A percentile compares a stretch with the other conserved stretches of the same genome.
Evolutionary conservation across 2,329 filamentous ascomycete species (phyloP).

Genomic region (Diplodia intermedia): DNA sequence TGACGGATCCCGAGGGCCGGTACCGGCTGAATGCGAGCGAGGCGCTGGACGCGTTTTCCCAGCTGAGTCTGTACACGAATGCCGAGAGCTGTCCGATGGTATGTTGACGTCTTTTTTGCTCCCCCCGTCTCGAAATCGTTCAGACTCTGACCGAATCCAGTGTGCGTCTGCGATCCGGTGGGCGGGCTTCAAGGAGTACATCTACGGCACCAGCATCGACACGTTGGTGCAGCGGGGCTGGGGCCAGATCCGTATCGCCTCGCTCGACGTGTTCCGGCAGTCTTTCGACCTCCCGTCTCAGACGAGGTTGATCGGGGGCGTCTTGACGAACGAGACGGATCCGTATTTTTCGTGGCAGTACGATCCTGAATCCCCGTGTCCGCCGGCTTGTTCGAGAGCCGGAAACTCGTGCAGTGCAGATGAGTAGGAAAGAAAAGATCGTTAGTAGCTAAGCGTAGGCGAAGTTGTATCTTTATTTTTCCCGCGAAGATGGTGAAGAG

Average conservation of each 20-base stretch:
- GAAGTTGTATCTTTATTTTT: no score
- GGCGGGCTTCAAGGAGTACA: conserved; percentile 62
- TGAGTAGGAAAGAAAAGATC: not conserved
- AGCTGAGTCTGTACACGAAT: conserved; percentile 63
- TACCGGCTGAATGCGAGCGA: conserved; percentile 54
- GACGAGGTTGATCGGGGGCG: conserved; percentile 53
- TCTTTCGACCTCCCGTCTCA: conserved; percentile 47
- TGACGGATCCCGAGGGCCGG: conserved; percentile 55
- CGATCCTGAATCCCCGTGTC: conserved; percentile 48
- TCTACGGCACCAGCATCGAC: conserved; percentile 61
- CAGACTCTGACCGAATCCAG: not conserved
- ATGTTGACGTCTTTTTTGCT: conserved; percentile 24
- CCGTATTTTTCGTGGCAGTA: conserved; percentile 63
- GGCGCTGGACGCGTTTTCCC: conserved; percentile 54
- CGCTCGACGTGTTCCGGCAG: conserved; percentile 56
- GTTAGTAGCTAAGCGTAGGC: no score
- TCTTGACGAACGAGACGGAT: conserved; percentile 63
- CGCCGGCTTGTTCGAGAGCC: conserved; percentile 42
- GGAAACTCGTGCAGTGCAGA: not conserved
- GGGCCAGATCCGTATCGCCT: conserved; percentile 58
- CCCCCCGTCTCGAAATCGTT: no score
- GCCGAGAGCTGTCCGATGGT: conserved; percentile 64
- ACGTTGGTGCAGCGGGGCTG: conserved; percentile 57
- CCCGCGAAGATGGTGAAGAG: no score
- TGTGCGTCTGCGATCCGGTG: conserved; percentile 64